A percentile compares a stretch with the other conserved stretches of the same genome.
Evolutionary conservation across 371 early-diverging fungal genomes (phyloP).

Genomic region (Saksenaea vasiformis): DNA sequence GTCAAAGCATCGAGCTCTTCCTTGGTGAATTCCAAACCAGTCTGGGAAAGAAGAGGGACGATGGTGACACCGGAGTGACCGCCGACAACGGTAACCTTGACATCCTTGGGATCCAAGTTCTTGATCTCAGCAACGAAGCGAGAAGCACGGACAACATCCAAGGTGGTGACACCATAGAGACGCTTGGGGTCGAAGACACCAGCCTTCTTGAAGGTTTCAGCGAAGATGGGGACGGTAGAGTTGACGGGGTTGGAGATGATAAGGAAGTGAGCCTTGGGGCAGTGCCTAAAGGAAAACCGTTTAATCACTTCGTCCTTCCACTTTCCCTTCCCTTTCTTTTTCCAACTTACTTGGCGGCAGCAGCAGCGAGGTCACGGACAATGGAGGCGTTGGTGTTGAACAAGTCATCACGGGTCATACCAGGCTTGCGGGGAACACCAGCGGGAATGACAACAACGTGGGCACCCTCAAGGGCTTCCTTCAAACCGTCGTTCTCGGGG

Average conservation of each 20-base stretch:
- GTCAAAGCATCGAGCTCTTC: slow-evolving; percentile 93
- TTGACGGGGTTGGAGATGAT: slow-evolving; percentile 99
- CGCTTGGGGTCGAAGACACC: slow-evolving; percentile 94
- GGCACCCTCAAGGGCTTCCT: slow-evolving; percentile 83
- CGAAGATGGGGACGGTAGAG: slow-evolving; percentile 98
- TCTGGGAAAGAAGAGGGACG: slow-evolving; percentile 93
- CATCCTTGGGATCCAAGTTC: slow-evolving; percentile 72
- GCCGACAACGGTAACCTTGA: slow-evolving; percentile 93
- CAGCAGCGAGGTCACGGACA: slow-evolving; percentile 83
- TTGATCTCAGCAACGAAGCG: slow-evolving; percentile 92
- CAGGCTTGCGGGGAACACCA: slow-evolving; percentile 99
- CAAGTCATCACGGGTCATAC: slow-evolving; percentile 99
- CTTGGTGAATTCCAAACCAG: slow-evolving; percentile 81
- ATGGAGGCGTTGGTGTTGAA: slow-evolving; percentile 98
- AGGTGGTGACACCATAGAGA: slow-evolving; percentile 97
- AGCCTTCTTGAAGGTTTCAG: slow-evolving; percentile 94
- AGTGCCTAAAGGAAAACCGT: slow-evolving; percentile 54
- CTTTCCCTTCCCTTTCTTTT: not conserved
- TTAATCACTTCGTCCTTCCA: not conserved
- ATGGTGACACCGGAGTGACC: slow-evolving; percentile 99
- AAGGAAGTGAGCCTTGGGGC: slow-evolving; percentile 94
- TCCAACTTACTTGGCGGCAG: slow-evolving; percentile 56
- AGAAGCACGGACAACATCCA: slow-evolving; percentile 97
- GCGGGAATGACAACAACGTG: slow-evolving; percentile 98
- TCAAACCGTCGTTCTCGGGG: slow-evolving; percentile 82